Evolutionary conservation across 1,284 basidiomycete genomes (phyloP), one percentile per base, ranked within the genome.

Genomic region (Leucocoprinus gongylophorus): DNA sequence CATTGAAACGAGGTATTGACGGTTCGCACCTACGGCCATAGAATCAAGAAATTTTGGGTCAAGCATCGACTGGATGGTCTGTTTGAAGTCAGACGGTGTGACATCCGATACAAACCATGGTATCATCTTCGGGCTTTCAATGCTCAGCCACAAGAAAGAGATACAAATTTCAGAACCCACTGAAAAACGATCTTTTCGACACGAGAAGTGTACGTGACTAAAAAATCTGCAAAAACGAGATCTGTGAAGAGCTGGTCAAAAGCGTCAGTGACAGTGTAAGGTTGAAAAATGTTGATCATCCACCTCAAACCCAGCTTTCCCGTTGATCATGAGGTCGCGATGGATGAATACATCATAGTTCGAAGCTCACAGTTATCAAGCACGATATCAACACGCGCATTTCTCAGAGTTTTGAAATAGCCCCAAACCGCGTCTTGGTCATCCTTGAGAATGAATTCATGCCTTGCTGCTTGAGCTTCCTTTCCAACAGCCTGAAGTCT

Each of bases 61-160:
- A 55, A 78, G 68, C 1, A 87, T 70, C 3, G 70, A 71, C 1
- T 61, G 54, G 42, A 85, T 73, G 1, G 78, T 75, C 37, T 70
- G 73, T 55, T 67, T 64, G 64, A 91, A 93, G 66, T 94, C 91
- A 21, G 73, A 70, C 1, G 91, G 91, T 1, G 88, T 85, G 18
- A 94, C 91, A 64, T 94, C 91, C 12, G 88, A 92, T 46, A 95
- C 93, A 63, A 95, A 97, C 93, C 91, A 93, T 0, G 92, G 91
- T 49, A 95, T 87, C 8, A 88, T 71, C 66, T 95, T 95, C 0
- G 91, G 88, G 67, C 89, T 92, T 23, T 7, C 18, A 43, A 17
- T 8, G 4, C 1, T 46, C 48, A 9, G 23, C 20, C 33, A 15
- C 15, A n/a, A 20, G 47, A 43, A 2, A 18, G 48, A 30, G 21